A percentile compares a stretch with the other conserved stretches of the same genome.
These are phyloP conservation scores for Cupressus sempervirens DNA, from an alignment of 75 land plant genomes.

Conservation along the genomic window DNA sequence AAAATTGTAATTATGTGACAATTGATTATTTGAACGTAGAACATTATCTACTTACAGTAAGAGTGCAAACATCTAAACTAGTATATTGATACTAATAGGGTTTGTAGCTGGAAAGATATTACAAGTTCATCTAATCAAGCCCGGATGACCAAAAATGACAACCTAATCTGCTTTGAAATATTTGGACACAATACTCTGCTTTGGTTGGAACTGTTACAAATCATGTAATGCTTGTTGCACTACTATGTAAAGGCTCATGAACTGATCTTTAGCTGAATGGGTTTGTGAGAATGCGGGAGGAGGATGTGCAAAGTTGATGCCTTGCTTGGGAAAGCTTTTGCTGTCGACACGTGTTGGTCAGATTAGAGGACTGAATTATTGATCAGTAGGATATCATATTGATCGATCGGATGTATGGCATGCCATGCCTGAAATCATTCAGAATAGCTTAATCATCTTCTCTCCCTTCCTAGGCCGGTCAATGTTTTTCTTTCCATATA, in stretches of 20 bases:
- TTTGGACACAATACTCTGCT: no score
- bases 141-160: no score
- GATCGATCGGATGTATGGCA: not conserved
- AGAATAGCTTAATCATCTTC: not conserved
- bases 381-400: not conserved
- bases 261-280: not conserved
- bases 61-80: no score
- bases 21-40: no score
- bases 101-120: no score
- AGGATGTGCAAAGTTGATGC: not conserved
- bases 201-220: no score
- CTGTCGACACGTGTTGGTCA: not conserved
- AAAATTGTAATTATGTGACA: no score
- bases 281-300: not conserved
- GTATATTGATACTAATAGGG: no score
- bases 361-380: not conserved
- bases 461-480: not conserved
- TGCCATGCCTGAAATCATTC: not conserved
- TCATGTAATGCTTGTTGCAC: not conserved
- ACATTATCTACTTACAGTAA: no score
- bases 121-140: no score
- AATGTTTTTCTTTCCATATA: not conserved
- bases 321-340: not conserved
- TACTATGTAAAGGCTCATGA: not conserved
- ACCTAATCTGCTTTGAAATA: no score